Base-by-base conservation (phyloP, 1,284 basidiomycete species). In the Grifola frondosa region DNA sequence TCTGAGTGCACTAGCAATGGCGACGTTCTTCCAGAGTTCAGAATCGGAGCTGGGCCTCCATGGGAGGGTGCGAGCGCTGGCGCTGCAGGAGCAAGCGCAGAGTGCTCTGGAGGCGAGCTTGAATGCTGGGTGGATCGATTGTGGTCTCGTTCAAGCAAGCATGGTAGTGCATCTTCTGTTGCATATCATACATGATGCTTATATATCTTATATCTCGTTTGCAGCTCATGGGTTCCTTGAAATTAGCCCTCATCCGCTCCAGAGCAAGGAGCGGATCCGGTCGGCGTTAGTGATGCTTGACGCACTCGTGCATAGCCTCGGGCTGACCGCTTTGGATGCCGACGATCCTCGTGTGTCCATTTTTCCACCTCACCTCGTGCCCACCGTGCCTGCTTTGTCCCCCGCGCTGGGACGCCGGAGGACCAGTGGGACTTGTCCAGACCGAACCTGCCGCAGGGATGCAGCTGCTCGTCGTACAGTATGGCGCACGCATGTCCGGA, bases 211-310 rank as follows among this genome's bases (percentile, higher is more conserved):
- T n/a, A 11, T n/a, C n/a, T n/a, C 22, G 21, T 25, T 25, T 5
- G 22, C 53, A 87, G 85, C 61, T 89, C 29, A 62, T 88, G 11
- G 74, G 81, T 2, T 63, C 86, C 41, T 89, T 87, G 84, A 88
- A 59, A 63, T 84, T 40, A 84, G 79, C 48, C 71, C 79, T 0
- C 83, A 88, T 58, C 82, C 83, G 4, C 53, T 67, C 30, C 75
- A 84, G 54, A 71, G 72, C 0, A 62, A 62, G 1, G 56, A 67
- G 28, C 75, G 85, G 16, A 71, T 74, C 22, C 63, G 66, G 6
- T 80, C 81, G n/a, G 66, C 80, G 3, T 60, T 87, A 59, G 43
- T 72, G 25, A 70, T 78, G 56, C 71, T 88, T 12, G 87, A 88
- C 56, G 75, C 74, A 3, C 75, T 88, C 38, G 81, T 89, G 41